Conservation (phyloP, 345 rosid species). For the Linum usitatissimum region DNA sequence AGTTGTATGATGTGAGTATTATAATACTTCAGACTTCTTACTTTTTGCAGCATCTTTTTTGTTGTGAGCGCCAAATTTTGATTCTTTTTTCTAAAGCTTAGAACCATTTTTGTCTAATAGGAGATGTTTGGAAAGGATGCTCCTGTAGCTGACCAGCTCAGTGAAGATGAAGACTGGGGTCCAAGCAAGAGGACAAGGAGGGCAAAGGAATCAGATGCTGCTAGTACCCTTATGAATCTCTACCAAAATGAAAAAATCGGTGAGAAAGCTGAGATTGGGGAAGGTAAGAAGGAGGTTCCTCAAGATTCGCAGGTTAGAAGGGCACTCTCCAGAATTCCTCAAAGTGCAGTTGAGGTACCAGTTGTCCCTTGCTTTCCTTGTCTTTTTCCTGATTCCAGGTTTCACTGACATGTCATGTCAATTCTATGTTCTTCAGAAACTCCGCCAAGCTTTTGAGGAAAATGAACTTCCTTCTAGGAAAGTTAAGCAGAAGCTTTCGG, state of each 20-base stretch:
- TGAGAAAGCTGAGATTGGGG: slow-evolving; percentile 23
- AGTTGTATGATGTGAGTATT: slow-evolving; percentile 69
- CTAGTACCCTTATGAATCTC: slow-evolving; percentile 54
- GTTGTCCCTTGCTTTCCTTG: slow-evolving; percentile 8
- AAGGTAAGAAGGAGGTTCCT: slow-evolving; percentile 27
- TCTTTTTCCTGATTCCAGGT: not conserved
- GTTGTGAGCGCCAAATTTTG: not conserved
- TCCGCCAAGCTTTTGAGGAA: slow-evolving; percentile 79
- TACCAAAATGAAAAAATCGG: slow-evolving; percentile 41
- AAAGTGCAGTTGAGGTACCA: slow-evolving; percentile 70
- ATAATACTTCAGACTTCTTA: not conserved
- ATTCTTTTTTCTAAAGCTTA: slow-evolving; percentile 1
- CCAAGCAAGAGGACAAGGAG: slow-evolving; percentile 66
- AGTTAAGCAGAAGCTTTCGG: slow-evolving; percentile 61
- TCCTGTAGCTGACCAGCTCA: slow-evolving; percentile 49
- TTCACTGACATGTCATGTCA: not conserved
- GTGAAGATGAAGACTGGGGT: slow-evolving; percentile 99
- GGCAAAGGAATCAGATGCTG: slow-evolving; percentile 73
- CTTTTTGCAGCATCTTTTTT: not conserved
- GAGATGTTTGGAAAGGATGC: slow-evolving; percentile 99
- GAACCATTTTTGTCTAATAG: slow-evolving; percentile 19
- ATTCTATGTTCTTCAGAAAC: slow-evolving; percentile 49
- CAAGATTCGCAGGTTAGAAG: slow-evolving; percentile 39
- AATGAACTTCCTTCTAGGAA: slow-evolving; percentile 87
- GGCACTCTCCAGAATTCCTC: slow-evolving; percentile 58